Evolutionary conservation across 2,329 filamentous ascomycete genomes (phyloP), one percentile per base, ranked within the genome.

Genomic region (Conoideocrella luteorostrata): DNA sequence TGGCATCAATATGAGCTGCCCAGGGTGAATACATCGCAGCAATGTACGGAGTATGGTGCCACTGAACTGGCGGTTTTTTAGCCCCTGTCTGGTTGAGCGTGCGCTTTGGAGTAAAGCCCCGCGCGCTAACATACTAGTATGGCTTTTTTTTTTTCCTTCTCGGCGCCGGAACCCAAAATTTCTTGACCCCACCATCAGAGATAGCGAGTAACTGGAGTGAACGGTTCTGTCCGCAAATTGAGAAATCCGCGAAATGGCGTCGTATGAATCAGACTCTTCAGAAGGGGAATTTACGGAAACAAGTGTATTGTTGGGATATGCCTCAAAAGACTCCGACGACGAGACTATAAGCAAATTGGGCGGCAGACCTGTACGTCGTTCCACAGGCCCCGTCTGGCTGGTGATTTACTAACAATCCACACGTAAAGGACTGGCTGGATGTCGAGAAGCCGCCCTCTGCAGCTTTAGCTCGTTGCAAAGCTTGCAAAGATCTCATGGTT

Each of bases 261-360:
- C 80, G 13, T 94, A 95, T 68, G 88, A 95, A 55, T 94, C 87
- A 60, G 90, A 96, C 56, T 91, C 87, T 22, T 86, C 79, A 34
- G 82, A 80, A 5, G 77, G 79, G 5, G 75, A 80, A 37, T 88
- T 80, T 49, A 84, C 82, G 15, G 84, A 88, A 62, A 97, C 93
- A 6, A 88, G 86, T 52, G 89, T 96, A 2, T 78, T 96, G 2
- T 76, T 98, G 11, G 93, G 93, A 4, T 98, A 95, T 63, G 86
- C 88, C 3, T 86, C 86, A 2, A 81, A 82, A 59, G 87, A 95
- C 44, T 69, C 80, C 12, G 84, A 82, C 44, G 83, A 88, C 50
- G 91, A 98, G 63, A 77, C 78, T 11, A 84, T 95, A 58, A 96
- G 88, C 64, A 87, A 91, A 53, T 72, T 98, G 10, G 93, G 93